Base-by-base conservation (phyloP, 1,139 yeast genomes). In the Yamadazyma conglobata region DNA sequence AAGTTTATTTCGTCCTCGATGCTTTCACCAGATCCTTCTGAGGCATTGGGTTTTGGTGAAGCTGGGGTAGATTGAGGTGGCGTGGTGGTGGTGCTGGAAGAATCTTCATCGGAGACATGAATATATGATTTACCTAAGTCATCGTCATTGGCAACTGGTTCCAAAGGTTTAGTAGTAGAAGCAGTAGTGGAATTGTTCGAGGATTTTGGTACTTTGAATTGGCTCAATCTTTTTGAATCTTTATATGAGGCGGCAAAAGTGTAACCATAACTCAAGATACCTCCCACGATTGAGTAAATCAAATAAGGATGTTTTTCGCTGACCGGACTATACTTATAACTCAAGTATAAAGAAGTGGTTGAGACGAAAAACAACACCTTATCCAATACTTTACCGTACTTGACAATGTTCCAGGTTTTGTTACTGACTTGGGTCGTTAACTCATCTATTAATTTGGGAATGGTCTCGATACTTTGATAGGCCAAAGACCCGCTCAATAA, bases 271-370 rank as follows among this genome's bases (percentile, higher is more conserved):
- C 66, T 55, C 19, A 57, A 29, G 5, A 76, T 73, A 20, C 69
- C 67, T 11, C 75, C 72, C 14, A 72, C 32, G n/a, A 76, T 70
- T n/a, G 78, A 60, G 45, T 75, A 75, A 21, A 75, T 46, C 46
- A 75, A 64, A 46, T 74, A 75, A 6, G 80, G 80, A 51, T 75
- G 81, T 44, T 67, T 67, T 25, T 65, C 78, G 31, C 58, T 48
- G 6, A 52, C 40, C 8, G 73, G 60, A 8, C 79, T 62, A 37
- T 55, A 52, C 17, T 46, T 48, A 44, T 57, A 75, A 10, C 75
- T 76, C 42, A 64, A 42, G 21, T 57, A 45, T 35, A 75, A 70
- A 34, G 68, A 47, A 17, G 55, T 51, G 3, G 72, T 38, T 4
- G 74, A 56, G 15, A 70, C 28, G 3, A 62, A 52, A 15, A 71